Percentiles rank a stretch among this genome's conserved stretches.
phyloP scores from a whole-genome alignment of 1,284 basidiomycete genomes.

The Cerioporus squamosus region DNA sequence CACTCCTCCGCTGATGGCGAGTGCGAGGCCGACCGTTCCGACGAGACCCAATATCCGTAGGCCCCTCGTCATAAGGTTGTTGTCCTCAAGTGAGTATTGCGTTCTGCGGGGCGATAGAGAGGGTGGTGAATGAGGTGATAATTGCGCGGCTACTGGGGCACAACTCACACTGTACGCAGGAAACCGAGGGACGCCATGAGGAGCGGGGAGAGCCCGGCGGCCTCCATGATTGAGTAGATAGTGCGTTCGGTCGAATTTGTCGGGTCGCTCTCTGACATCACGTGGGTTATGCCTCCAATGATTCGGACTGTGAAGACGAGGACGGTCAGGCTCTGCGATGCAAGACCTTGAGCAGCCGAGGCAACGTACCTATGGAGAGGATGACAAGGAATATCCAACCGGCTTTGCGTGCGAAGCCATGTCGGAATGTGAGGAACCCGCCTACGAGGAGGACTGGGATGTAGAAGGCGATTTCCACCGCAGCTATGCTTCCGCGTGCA shows the following conservation, averaged over 20 bases:
- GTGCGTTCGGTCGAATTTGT: slow-evolving; percentile 47
- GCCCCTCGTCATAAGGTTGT: slow-evolving; percentile 23
- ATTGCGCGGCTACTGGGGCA: no score
- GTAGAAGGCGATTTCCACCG: slow-evolving; percentile 42
- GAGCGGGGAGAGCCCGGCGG: slow-evolving; percentile 56
- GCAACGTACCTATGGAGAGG: slow-evolving; percentile 21
- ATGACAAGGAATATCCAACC: slow-evolving; percentile 66
- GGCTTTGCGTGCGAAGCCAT: slow-evolving; percentile 57
- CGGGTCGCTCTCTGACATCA: slow-evolving; percentile 51
- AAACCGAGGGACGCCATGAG: slow-evolving; percentile 62
- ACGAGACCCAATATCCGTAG: slow-evolving; percentile 47
- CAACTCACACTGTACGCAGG: slow-evolving; percentile 60
- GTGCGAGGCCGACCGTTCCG: slow-evolving; percentile 46
- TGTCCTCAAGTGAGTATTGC: slow-evolving; percentile 22
- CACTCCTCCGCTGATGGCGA: slow-evolving; percentile 55
- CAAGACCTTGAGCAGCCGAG: slow-evolving; percentile 33
- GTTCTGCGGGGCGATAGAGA: slow-evolving; percentile 33
- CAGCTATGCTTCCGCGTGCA: slow-evolving; percentile 21
- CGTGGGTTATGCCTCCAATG: slow-evolving; percentile 55
- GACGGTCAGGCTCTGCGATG: no score
- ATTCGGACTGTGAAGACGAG: slow-evolving; percentile 50
- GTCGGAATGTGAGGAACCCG: slow-evolving; percentile 47
- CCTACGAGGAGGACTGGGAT: slow-evolving; percentile 52
- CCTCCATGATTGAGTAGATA: slow-evolving; percentile 58
- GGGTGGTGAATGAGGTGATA: background rate